Base-by-base conservation (phyloP, 208 protist genomes). In the Crithidia acanthocephali region DNA sequence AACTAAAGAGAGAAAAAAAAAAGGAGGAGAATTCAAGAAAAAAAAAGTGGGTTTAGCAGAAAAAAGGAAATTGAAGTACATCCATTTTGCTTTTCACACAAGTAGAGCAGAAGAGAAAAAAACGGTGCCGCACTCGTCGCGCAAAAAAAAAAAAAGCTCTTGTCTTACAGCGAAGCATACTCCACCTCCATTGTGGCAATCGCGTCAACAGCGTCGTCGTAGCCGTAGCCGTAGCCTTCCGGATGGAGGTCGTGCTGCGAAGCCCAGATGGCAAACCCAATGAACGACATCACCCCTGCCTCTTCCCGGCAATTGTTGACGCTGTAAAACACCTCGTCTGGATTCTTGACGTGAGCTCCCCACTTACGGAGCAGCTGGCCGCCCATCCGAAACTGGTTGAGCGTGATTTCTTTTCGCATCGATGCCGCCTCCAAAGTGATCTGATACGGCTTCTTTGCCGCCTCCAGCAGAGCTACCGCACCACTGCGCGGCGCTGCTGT, bases 231-330 rank as follows among this genome's bases (percentile, higher is more conserved):
- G 56, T 88, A 85, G 47, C 82, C 82, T 27, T 76, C 82, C 1
- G 85, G 85, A 2, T 61, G 70, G 27, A 91, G 70, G 40, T 80
- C 74, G 55, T 76, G 79, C 64, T 82, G 48, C 10, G 81, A 85
- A 1, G 85, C 85, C 82, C 82, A 91, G 18, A 81, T 81, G 48
- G 74, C 79, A 63, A 91, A 91, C 3, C 37, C 76, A 10, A 76
- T 75, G 72, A 91, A 91, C 47, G 79, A 68, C 70, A 91, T 76
- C 13, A 25, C 52, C 5, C 62, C 75, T 22, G 57, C 48, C 37
- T 72, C 66, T 6, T 56, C 44, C 64, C 74, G 78, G 22, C 68
- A 67, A 25, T 40, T 65, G 56, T 74, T 72, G 67, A 85, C 42
- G 22, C 42, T n/a, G 22, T 64, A 35, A 42, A 84, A 88, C 25